Base-by-base conservation (phyloP, 2,329 filamentous ascomycete genomes). In the Passalora sequoiae region DNA sequence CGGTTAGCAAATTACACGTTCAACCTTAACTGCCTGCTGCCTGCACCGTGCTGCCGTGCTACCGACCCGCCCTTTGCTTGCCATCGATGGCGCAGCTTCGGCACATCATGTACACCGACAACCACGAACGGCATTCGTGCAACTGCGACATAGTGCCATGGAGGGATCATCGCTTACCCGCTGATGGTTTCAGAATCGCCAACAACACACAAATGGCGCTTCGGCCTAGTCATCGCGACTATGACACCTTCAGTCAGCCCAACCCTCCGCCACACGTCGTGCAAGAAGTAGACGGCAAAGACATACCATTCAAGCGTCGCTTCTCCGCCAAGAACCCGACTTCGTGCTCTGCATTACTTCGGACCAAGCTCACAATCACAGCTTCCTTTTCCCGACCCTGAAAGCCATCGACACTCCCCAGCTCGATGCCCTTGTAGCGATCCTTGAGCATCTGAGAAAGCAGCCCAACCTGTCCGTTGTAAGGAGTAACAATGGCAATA, bases 201-300 rank as follows among this genome's bases (percentile, higher is more conserved):
- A 58, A 96, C 84, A 13, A 98, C 77, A 50, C 86, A 92, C 31
- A 98, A 73, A 61, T 92, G 91, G 56, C 92, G 79, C 69, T 86
- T 91, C 4, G 92, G 88, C 54, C 92, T 80, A 50, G 92, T 98
- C 89, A 98, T 97, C 40, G 92, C 91, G 57, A 97, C 89, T 94
- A 57, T 25, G 24, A 40, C 16, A 35, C 17, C 15, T 21, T n/a
- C 32, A 17, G 39, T 44, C 45, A 46, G 43, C 28, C 24, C 19
- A 24, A 35, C 30, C 37, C 13, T 10, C 28, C 10, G 13, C 7
- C 3, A 25, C 16, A 33, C 17, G 12, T 6, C 30, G 40, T 33
- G 29, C 6, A n/a, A 2, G 3, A 36, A 20, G 2, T 10, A 19
- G 28, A 25, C 15, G 6, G 10, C 6, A 6, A 41, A 15, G 39